Base-by-base conservation (phyloP, 768 basidiomycete genomes). In the Leucosporidium yakuticum region DNA sequence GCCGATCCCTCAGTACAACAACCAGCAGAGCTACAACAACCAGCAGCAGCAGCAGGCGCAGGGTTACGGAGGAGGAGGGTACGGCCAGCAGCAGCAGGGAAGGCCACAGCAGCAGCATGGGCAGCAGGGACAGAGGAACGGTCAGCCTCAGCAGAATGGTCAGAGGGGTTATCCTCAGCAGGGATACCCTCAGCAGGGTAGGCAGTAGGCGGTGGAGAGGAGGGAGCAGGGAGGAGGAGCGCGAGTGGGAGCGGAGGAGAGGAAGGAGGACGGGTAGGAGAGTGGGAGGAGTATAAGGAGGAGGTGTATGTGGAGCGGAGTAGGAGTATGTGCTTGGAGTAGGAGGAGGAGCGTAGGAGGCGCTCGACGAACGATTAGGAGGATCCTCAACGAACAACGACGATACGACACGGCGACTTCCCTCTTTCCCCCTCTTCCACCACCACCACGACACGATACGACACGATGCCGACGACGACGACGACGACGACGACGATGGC, bases 11-110 rank as follows among this genome's bases (percentile, higher is more conserved):
- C 39, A 34, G 20, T 56, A 47, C 39, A 63, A 65, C 31, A 73
- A 74, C 50, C 69, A 68, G 57, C 73, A 67, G 47, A 63, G 54
- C 31, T 66, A 67, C 49, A 64, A 70, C 64, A 70, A 69, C 49
- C 32, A 48, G 7, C 68, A 69, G 44, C 25, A 17, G 53, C 53
- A 55, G 25, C 31, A 23, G 29, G 23, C 17, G 53, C 29, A 31
- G 53, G 31, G 53, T 55, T 2, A 21, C 11, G 47, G 47, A 48
- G 47, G 47, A 21, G 21, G 47, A 21, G 21, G 53, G 53, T 8
- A 29, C 12, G 53, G 53, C 25, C 31, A 57, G 55, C 27, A 31
- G 55, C 17, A 36, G 32, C 21, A 32, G 23, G 55, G 55, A 36
- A 23, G 55, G 55, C 57, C 29, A 54, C 59, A 55, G 50, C 64